Evolutionary conservation across 108 stramenopile genomes (phyloP), one percentile per base, ranked within the genome.

Genomic region (Asterionellopsis glacialis): DNA sequence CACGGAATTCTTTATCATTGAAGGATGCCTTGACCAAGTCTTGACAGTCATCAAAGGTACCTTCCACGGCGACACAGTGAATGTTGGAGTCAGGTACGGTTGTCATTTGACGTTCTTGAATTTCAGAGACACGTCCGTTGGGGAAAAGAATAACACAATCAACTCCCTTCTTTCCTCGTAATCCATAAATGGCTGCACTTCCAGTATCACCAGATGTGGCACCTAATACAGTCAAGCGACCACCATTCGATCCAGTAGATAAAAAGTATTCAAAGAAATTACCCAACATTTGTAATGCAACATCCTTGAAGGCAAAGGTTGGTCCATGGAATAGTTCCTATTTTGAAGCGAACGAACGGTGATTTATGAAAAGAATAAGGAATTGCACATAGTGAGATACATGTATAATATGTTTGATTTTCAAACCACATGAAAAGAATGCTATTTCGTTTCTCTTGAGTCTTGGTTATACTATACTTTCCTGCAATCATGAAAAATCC

Each of bases 301-400:
- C 98, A 71, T 99, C 98, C 75, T 99, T 99, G 90, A 99, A 98
- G 24, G 98, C 97, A 62, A 96, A 97, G 23, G 98, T 99, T 16
- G 97, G 97, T 51, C 98, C 98, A 64, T 99, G 98, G 79, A 97
- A 99, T 15, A 99, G 90, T 79, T 99, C 98, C 91, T 93, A 64
- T 57, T 41, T 24, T 13, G 41, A 51, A 25, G 12, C n/a, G n/a
- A n/a, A n/a, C n/a, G 23, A 51, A 16, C 23, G 15, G 26, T 1
- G 1, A 16, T 25, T 26, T 27, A 45, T 26, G 11, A 59, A 41
- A 60, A 12, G 44, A 47, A 27, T 25, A 67, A 22, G 25, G 59
- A 15, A 19, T 16, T 22, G 42, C 12, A 41, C 44, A 2, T 45
- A 26, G 41, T 23, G 47, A 49, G 2, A 39, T 41, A 21, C 44